A percentile compares a stretch with the other conserved stretches of the same genome.
phyloP scores from a whole-genome alignment of 345 rosid species.

The Ailanthus altissimus region DNA sequence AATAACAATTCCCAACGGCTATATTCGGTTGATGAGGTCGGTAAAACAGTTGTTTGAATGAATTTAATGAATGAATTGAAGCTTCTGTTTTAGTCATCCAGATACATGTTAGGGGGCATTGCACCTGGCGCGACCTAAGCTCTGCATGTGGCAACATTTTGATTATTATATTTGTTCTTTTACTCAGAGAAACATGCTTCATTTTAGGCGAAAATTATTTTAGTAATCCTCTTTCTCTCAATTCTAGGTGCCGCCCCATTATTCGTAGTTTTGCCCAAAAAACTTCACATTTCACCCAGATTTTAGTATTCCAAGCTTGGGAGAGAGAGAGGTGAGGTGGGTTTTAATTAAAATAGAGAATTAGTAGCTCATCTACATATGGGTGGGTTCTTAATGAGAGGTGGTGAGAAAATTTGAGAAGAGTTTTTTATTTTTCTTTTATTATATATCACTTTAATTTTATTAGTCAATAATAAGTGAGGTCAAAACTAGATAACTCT shows the following conservation, averaged over 20 bases:
- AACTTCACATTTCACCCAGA: slow-evolving; percentile 10
- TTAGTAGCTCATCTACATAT: slow-evolving; percentile 30
- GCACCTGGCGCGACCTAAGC: slow-evolving; percentile 48
- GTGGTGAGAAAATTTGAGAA: background rate
- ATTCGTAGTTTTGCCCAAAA: background rate
- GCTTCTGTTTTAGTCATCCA: background rate
- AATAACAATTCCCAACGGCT: slow-evolving; percentile 33
- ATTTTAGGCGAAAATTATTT: background rate
- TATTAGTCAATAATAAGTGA: background rate
- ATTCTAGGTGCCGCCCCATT: slow-evolving; percentile 43
- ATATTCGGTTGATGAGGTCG: slow-evolving; percentile 37
- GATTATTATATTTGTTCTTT: background rate
- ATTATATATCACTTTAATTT: slow-evolving; percentile 16
- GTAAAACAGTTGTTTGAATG: slow-evolving; percentile 38
- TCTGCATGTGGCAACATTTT: slow-evolving; percentile 38
- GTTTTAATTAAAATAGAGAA: slow-evolving; percentile 13
- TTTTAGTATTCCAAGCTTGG: slow-evolving; percentile 31
- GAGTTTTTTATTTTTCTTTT: background rate
- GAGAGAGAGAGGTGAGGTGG: slow-evolving; percentile 13
- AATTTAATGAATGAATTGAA: no score
- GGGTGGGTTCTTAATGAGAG: slow-evolving; percentile 23
- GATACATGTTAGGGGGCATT: slow-evolving; percentile 37
- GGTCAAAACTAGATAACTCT: background rate
- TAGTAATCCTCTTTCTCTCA: slow-evolving; percentile 7
- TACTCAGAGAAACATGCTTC: background rate